These are phyloP conservation scores for Aurantiochytrium sp. DNA, from an alignment of 108 stramenopile genomes.

Conservation along the genomic window DNA sequence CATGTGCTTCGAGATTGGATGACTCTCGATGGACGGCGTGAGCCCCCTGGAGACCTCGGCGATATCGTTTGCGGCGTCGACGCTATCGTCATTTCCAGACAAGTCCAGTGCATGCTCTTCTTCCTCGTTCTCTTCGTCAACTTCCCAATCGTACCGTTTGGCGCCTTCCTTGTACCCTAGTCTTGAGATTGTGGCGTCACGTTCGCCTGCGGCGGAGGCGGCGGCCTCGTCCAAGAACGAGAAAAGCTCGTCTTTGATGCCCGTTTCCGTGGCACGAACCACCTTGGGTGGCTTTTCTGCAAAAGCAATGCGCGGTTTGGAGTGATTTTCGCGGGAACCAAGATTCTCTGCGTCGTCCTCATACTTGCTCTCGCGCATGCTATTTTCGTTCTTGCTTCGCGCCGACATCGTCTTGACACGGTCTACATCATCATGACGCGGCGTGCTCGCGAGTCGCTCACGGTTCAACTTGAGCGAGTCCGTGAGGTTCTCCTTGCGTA, in stretches of 20 bases:
- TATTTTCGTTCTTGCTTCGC: neutral
- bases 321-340: neutral
- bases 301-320: neutral
- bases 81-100: neutral
- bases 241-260: neutral
- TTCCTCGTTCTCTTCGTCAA: neutral
- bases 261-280: neutral
- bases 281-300: neutral
- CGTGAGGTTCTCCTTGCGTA: neutral
- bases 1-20: neutral
- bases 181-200: neutral
- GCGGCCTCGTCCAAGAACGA: neutral
- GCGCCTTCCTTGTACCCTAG: neutral
- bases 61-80: too few relatives aligned
- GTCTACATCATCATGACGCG: neutral
- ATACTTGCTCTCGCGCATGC: neutral
- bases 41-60: too few relatives aligned
- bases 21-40: neutral
- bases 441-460: neutral
- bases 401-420: neutral
- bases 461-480: conserved; percentile 4
- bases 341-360: neutral
- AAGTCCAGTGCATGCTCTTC: neutral
- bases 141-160: neutral
- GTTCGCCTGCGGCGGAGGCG: neutral